Evolutionary conservation across 106 monocot species (phyloP).

Genomic region (Dioscorea dumetorum): DNA sequence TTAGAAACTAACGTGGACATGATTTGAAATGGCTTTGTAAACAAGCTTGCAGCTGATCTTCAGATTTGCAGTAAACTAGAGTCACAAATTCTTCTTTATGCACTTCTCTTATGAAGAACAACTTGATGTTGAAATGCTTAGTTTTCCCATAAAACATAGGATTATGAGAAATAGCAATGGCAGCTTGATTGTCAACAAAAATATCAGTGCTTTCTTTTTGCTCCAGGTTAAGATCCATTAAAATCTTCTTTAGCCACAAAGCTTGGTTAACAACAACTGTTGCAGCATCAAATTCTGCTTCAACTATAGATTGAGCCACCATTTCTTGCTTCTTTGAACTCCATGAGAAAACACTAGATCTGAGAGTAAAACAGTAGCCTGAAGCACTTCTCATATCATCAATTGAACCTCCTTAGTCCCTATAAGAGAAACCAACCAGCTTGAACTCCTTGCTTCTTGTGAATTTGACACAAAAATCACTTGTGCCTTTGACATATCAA

Average conservation of each 20-base stretch:
- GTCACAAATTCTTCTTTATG: not conserved
- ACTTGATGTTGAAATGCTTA: slow-evolving; percentile 3
- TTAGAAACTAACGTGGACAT: no score
- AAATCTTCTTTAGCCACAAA: not conserved
- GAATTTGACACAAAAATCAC: not conserved
- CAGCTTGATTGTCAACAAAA: not conserved
- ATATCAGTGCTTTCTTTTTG: not conserved
- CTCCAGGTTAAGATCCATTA: not conserved
- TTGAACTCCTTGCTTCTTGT: not conserved
- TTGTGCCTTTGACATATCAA: slow-evolving; percentile 1
- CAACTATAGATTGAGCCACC: not conserved
- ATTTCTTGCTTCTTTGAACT: not conserved
- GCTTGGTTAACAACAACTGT: not conserved
- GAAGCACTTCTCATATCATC: not conserved
- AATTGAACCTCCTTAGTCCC: not conserved
- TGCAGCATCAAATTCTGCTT: slow-evolving; percentile 1
- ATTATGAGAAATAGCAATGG: not conserved
- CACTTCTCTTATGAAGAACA: not conserved
- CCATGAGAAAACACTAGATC: not conserved
- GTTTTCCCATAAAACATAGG: not conserved
- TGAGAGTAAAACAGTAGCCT: not conserved
- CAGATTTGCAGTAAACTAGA: not conserved
- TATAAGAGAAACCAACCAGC: not conserved
- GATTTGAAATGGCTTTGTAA: slow-evolving; percentile 1
- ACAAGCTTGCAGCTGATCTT: not conserved